Evolutionary conservation across 176 grass and related monocot species (phyloP).

Genomic region (Bothriochloa decipiens): DNA sequence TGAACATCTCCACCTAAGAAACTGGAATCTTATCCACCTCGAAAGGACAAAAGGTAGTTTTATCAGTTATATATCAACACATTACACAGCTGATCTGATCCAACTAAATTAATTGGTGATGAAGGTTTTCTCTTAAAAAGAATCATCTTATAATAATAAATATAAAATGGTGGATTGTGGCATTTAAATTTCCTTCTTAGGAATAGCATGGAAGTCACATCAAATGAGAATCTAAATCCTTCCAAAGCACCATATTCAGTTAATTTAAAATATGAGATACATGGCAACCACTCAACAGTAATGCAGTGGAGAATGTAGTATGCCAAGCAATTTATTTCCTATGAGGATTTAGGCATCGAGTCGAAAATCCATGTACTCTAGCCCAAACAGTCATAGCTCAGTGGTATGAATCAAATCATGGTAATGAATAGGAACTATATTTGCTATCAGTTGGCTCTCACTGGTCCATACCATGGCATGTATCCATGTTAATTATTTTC

Average conservation of each 20-base stretch:
- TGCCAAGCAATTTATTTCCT: neutral
- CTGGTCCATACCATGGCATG: neutral
- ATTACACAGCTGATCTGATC: neutral
- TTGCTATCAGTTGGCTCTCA: neutral
- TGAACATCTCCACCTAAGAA: neutral
- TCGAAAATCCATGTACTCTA: neutral
- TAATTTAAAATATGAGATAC: neutral
- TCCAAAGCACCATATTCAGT: neutral
- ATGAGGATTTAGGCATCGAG: conserved; percentile 22
- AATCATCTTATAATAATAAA: neutral
- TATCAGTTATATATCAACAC: conserved; percentile 4
- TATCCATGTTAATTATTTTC: neutral
- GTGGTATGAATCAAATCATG: neutral
- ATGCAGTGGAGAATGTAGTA: neutral
- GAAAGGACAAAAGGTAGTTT: conserved; percentile 2
- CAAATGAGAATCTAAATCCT: neutral
- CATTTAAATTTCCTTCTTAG: neutral
- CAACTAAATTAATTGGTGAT: neutral
- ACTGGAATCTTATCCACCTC: neutral
- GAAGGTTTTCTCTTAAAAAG: neutral
- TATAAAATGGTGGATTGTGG: neutral
- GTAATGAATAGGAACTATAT: neutral
- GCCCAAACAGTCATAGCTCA: neutral
- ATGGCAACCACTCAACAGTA: neutral
- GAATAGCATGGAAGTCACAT: neutral